Evolutionary conservation across 257 asterid species (phyloP).

Genomic region (Paraleonurus japonicus): DNA sequence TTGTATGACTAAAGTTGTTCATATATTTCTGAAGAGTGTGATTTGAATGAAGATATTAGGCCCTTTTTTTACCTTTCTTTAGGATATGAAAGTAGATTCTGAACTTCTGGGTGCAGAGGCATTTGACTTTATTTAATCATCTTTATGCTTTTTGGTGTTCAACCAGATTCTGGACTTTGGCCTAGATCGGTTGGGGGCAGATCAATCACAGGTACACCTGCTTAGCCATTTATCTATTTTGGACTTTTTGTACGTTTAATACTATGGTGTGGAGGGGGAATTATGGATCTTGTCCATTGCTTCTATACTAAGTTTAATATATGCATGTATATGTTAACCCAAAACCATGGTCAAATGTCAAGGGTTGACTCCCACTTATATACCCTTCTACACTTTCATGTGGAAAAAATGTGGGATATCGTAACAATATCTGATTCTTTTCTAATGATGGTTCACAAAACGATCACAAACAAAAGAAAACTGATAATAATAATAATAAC

Average conservation of each 20-base stretch:
- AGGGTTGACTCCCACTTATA: no score
- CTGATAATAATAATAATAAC: neutral
- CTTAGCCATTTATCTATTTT: constrained; percentile 20
- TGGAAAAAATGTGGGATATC: no score
- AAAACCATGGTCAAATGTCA: no score
- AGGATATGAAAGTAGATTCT: constrained; percentile 14
- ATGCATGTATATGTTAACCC: no score
- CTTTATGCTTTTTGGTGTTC: constrained; percentile 32
- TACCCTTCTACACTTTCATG: no score
- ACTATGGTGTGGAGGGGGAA: neutral
- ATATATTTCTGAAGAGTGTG: neutral
- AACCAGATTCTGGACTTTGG: constrained; percentile 92
- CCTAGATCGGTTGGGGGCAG: constrained; percentile 96
- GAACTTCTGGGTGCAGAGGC: constrained; percentile 14
- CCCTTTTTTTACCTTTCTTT: neutral
- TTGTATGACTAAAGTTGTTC: neutral
- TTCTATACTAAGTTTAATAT: neutral
- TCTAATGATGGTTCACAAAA: neutral
- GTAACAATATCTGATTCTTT: neutral
- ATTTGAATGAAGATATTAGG: neutral
- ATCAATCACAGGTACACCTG: constrained; percentile 75
- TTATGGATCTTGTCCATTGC: neutral
- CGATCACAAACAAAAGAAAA: neutral
- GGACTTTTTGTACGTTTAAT: neutral
- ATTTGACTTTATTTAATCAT: constrained; percentile 27